Evolutionary conservation across 139 green algal species (phyloP).

Genomic region (Yamagishiella unicocca): DNA sequence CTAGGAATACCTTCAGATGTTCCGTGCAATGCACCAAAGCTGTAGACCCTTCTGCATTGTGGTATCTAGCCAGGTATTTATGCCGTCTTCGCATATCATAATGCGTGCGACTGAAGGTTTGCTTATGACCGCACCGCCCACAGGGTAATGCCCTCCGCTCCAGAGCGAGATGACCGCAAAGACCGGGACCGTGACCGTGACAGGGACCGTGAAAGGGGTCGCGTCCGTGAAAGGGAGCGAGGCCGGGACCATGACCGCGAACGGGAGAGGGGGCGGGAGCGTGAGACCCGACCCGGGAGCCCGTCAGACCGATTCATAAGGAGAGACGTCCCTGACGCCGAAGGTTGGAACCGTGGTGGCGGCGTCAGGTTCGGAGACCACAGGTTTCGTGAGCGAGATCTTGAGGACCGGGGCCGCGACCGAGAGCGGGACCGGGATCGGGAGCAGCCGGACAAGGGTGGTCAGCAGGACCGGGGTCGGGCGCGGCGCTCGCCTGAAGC

Average conservation of each 20-base stretch:
- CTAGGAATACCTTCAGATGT: not conserved
- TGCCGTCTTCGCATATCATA: too few species aligned
- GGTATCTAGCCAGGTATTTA: too few species aligned
- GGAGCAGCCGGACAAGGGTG: not conserved
- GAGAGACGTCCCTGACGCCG: not conserved
- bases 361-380: not conserved
- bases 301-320: not conserved
- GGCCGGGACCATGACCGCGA: not conserved
- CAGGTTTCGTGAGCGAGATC: not conserved
- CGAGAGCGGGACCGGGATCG: not conserved
- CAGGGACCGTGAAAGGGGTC: not conserved
- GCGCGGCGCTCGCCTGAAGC: not conserved
- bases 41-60: not conserved
- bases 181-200: slow-evolving; percentile 3
- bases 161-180: not conserved
- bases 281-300: not conserved
- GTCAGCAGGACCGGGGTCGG: not conserved
- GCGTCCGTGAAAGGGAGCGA: not conserved
- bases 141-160: not conserved
- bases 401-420: not conserved
- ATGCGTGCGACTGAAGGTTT: too few species aligned
- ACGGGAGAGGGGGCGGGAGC: not conserved
- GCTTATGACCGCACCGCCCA: not conserved
- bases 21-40: not conserved
- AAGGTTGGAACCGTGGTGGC: too few species aligned